Percentiles rank a stretch among this genome's conserved stretches.
phyloP scores from a whole-genome alignment of 495 filamentous ascomycete species.

The Penicillium daleae region DNA sequence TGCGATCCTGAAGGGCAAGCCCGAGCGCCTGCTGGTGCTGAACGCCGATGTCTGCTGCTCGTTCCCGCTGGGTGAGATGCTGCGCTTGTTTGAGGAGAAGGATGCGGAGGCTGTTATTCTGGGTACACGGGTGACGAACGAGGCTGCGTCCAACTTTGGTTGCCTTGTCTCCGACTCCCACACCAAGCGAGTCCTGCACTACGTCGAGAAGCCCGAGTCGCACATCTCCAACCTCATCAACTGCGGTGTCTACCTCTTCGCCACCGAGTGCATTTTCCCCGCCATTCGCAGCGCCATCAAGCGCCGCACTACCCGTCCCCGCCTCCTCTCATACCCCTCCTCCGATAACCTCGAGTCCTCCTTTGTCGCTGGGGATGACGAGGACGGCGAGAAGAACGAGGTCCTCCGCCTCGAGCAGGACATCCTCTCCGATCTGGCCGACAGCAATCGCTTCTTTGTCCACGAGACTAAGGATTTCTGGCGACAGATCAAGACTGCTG shows the following conservation, averaged over 20 bases:
- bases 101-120: slow-evolving; percentile 97
- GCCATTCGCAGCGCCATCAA: slow-evolving; percentile 95
- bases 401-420: slow-evolving; percentile 97
- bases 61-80: slow-evolving; percentile 95
- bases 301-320: slow-evolving; percentile 88
- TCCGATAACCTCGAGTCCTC: slow-evolving; percentile 88
- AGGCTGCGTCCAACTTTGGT: slow-evolving; percentile 93
- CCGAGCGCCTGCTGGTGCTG: slow-evolving; percentile 93
- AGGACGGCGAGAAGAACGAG: slow-evolving; percentile 78
- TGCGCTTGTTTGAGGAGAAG: slow-evolving; percentile 89
- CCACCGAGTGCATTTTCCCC: slow-evolving; percentile 94
- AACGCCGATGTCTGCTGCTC: slow-evolving; percentile 99
- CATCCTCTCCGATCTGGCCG: slow-evolving; percentile 92
- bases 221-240: slow-evolving; percentile 99
- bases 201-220: slow-evolving; percentile 98
- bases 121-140: slow-evolving; percentile 89
- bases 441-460: slow-evolving; percentile 98
- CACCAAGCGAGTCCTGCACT: slow-evolving; percentile 95
- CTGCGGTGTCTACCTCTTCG: slow-evolving; percentile 98
- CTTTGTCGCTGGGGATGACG: slow-evolving; percentile 72
- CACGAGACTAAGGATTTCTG: slow-evolving; percentile 99
- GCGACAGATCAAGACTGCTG: slow-evolving; percentile 99
- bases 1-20: slow-evolving; percentile 94
- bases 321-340: slow-evolving; percentile 90
- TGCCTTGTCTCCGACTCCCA: slow-evolving; percentile 97